phyloP scores from a whole-genome alignment of 805 yeast genomes.

The Hanseniaspora osmophila region DNA sequence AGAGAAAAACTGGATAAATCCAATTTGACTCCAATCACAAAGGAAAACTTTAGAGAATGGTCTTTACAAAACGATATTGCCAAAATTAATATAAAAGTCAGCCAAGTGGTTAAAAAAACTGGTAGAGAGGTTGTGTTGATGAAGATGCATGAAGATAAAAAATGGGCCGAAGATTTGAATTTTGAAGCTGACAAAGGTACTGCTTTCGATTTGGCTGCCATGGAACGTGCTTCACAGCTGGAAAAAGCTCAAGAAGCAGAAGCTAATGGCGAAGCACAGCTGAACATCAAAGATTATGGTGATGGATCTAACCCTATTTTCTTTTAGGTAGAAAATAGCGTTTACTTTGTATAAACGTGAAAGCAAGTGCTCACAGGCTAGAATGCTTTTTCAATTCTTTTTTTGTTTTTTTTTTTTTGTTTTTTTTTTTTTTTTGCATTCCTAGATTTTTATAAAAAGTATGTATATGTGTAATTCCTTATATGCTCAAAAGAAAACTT shows the following conservation, averaged over 20 bases:
- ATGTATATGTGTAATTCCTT: no score
- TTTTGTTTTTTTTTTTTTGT: no score
- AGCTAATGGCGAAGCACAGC: conserved; percentile 16
- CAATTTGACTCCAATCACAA: conserved; percentile 74
- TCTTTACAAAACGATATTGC: conserved; percentile 52
- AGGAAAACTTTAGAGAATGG: conserved; percentile 72
- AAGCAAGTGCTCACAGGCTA: no score
- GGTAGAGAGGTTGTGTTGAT: conserved; percentile 60
- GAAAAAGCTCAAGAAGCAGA: conserved; percentile 3
- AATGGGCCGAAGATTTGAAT: conserved; percentile 33
- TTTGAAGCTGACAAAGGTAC: conserved; percentile 21
- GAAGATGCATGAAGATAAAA: conserved; percentile 42
- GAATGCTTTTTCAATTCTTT: no score
- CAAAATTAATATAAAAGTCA: conserved; percentile 31
- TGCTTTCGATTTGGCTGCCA: conserved; percentile 31
- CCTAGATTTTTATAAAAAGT: no score
- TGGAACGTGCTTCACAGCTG: conserved; percentile 25
- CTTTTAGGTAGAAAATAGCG: not conserved
- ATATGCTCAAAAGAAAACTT: no score
- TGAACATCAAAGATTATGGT: conserved; percentile 55
- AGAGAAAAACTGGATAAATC: conserved; percentile 64
- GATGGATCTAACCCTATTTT: conserved; percentile 39
- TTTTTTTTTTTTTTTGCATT: no score
- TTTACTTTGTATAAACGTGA: no score
- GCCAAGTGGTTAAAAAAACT: conserved; percentile 25